Base-by-base conservation (phyloP, 768 basidiomycete species). In the Tephrocybe rancida region DNA sequence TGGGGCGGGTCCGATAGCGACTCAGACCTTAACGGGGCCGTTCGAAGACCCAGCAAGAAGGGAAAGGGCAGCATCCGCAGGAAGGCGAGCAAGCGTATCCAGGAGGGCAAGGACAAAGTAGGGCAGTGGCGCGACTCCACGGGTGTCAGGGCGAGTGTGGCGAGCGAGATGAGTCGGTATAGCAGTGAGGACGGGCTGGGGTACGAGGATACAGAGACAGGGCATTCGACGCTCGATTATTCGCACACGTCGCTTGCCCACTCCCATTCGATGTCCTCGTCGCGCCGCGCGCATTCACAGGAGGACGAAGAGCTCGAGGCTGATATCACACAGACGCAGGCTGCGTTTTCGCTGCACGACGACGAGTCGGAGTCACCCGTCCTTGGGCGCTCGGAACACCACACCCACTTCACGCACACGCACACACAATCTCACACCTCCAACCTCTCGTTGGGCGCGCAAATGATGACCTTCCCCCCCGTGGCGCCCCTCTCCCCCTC, bases 1-100 rank as follows among this genome's bases (percentile, higher is more conserved):
- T 58, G 56, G 47, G 62, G 63, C 1, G 72, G 67, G 44, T 62
- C 61, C 0, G 71, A 71, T 24, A 60, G 63, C 3, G 67, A 68
- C 19, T 59, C 46, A 13, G 10, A 9, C 14, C 5, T 9, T 27
- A 50, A 47, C 21, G 29, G 3, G 22, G 54, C n/a, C n/a, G n/a
- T n/a, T n/a, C n/a, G 7, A 8, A 16, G 35, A 13, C 44, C 7
- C 25, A 47, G 21, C 14, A 48, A 41, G 13, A 37, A 16, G 44
- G 14, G 39, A 32, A 45, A 4, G 30, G 24, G 55, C 39, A 26
- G 18, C 13, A n/a, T 49, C 52, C 34, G 43, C 24, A 9, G 55
- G 51, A 58, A 49, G 32, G 34, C 21, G 29, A 53, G 26, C 29
- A 45, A 52, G 34, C 22, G 35, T 13, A 56, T n/a, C n/a, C n/a